Evolutionary conservation across 768 basidiomycete species (phyloP).

Genomic region (Collybiopsis confluens): DNA sequence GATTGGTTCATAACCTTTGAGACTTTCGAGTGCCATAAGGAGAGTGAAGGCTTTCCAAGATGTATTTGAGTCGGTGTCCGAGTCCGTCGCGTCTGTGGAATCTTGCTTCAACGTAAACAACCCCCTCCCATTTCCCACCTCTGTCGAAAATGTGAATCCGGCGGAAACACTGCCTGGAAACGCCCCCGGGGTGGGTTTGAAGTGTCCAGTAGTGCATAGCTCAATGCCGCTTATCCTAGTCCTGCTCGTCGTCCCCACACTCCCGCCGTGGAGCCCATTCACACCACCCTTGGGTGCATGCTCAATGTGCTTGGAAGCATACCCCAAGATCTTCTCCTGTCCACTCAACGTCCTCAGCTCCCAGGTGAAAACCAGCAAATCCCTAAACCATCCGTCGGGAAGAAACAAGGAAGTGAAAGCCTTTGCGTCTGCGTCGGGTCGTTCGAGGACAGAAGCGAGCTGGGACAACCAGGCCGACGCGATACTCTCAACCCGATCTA

Average conservation of each 20-base stretch:
- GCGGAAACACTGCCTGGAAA: slow-evolving; percentile 22
- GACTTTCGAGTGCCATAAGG: slow-evolving; percentile 25
- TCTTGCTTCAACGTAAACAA: slow-evolving; percentile 17
- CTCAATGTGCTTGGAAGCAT: slow-evolving; percentile 15
- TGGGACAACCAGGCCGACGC: slow-evolving; percentile 15
- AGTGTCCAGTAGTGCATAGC: slow-evolving; percentile 19
- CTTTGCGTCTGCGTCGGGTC: slow-evolving; percentile 14
- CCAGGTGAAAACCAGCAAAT: slow-evolving; percentile 42
- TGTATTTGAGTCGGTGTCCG: slow-evolving; percentile 6
- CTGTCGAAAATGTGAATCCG: slow-evolving; percentile 34
- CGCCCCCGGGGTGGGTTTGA: slow-evolving; percentile 15
- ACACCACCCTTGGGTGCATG: too few relatives aligned
- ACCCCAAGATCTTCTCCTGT: slow-evolving; percentile 26
- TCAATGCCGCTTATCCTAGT: slow-evolving; percentile 18
- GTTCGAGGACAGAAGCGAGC: not conserved
- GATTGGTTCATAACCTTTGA: slow-evolving; percentile 31
- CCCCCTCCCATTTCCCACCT: slow-evolving; percentile 26
- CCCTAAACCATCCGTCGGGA: slow-evolving; percentile 34
- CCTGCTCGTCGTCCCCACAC: too few relatives aligned
- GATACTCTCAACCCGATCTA: too few relatives aligned
- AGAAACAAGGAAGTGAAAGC: slow-evolving; percentile 25
- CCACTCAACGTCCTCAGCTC: slow-evolving; percentile 33
- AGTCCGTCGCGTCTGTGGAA: too few relatives aligned
- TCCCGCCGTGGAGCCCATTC: too few relatives aligned
- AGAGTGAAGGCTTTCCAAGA: slow-evolving; percentile 34